A percentile compares a stretch with the other conserved stretches of the same genome.
Conservation (phyloP, 2,329 filamentous ascomycete genomes). For the Arachnopeziza araneosa region DNA sequence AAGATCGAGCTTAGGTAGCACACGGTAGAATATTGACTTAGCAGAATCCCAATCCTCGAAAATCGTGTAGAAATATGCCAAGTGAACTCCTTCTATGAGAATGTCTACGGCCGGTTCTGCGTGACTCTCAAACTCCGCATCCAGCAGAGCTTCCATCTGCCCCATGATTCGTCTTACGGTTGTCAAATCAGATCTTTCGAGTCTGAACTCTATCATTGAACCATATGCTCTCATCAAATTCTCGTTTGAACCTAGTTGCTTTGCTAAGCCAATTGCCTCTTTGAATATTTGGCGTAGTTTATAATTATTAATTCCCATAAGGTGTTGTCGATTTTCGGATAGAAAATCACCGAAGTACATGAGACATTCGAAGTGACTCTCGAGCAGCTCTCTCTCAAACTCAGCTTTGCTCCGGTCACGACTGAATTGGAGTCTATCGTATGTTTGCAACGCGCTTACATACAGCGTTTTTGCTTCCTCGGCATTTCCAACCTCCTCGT, state of each 20-base stretch:
- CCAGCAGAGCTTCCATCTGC: not conserved
- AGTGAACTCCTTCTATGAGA: not conserved
- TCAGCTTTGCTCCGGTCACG: not conserved
- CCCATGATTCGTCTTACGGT: not conserved
- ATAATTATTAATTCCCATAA: not conserved
- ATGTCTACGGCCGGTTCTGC: not conserved
- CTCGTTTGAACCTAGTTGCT: not conserved
- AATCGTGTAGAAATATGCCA: not conserved
- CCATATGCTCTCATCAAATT: not conserved
- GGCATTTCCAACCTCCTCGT: not conserved
- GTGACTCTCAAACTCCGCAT: not conserved
- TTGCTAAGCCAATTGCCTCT: not conserved
- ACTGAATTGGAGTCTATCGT: not conserved
- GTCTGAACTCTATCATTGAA: not conserved
- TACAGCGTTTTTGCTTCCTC: not conserved
- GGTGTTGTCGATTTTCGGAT: not conserved
- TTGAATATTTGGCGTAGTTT: not conserved
- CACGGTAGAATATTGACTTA: not conserved
- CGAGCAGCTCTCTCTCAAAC: not conserved
- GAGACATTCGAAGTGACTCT: not conserved
- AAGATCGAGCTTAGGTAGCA: slow-evolving; percentile 1
- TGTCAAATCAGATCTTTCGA: not conserved
- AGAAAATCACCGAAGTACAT: not conserved
- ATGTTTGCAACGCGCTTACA: not conserved
- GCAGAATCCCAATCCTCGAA: not conserved